These are phyloP conservation scores for Rhizophlyctis rosea DNA, from an alignment of 192 early-diverging fungal genomes.

Conservation along the genomic window DNA sequence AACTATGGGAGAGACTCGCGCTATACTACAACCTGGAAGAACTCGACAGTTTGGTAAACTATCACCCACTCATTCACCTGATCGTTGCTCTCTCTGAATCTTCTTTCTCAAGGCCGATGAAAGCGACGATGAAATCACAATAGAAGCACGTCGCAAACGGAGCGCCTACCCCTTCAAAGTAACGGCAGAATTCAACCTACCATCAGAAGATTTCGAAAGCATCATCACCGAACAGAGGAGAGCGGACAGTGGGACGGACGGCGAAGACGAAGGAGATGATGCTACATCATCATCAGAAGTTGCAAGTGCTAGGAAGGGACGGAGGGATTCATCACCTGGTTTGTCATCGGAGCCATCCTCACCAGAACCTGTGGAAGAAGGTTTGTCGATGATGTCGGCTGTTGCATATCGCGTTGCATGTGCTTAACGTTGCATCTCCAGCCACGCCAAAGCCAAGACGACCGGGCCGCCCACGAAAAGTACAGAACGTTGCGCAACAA, in stretches of 20 bases:
- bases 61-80: not conserved
- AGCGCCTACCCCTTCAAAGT: constrained; percentile 28
- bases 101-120: constrained; percentile 16
- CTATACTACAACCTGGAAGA: constrained; percentile 20
- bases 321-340: not conserved
- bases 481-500: constrained; percentile 5
- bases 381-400: not conserved
- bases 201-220: constrained; percentile 24
- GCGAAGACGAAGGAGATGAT: too few species aligned
- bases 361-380: constrained; percentile 4
- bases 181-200: constrained; percentile 21
- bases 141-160: constrained; percentile 10
- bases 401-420: not conserved
- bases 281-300: not conserved
- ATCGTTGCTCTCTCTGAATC: not conserved
- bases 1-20: constrained; percentile 22
- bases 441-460: constrained; percentile 16
- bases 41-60: constrained; percentile 22
- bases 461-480: constrained; percentile 16
- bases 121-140: constrained; percentile 20
- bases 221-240: constrained; percentile 20
- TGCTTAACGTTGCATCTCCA: constrained; percentile 1
- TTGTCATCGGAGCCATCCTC: not conserved
- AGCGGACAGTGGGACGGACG: too few species aligned
- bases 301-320: not conserved